A percentile compares a stretch with the other conserved stretches of the same genome.
Evolutionary conservation across 2,329 filamentous ascomycete species (phyloP).

Genomic region (Colletotrichum liriopes): DNA sequence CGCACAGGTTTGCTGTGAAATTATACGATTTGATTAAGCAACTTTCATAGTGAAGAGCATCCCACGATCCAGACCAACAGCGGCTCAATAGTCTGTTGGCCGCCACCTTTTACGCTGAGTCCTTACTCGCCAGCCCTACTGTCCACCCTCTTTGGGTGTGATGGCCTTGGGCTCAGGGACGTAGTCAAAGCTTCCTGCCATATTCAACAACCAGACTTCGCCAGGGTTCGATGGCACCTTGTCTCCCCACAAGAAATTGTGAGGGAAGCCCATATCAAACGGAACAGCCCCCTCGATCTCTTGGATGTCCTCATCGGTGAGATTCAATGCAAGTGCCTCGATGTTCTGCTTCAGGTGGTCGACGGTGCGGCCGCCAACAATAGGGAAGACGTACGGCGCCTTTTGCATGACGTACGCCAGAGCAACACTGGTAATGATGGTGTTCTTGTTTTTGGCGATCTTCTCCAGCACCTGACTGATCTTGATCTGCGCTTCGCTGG

Average conservation of each 20-base stretch:
- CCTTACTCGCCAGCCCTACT: constrained; percentile 58
- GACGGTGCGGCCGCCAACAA: constrained; percentile 79
- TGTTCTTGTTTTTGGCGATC: constrained; percentile 63
- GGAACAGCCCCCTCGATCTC: constrained; percentile 74
- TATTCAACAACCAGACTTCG: constrained; percentile 61
- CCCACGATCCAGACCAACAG: background rate
- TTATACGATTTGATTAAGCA: background rate
- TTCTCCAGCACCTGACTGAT: constrained; percentile 63
- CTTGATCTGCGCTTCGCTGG: constrained; percentile 68
- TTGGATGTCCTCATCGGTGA: constrained; percentile 74
- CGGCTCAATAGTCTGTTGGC: constrained; percentile 35
- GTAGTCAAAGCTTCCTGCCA: constrained; percentile 68
- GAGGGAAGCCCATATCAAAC: constrained; percentile 79
- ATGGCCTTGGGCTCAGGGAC: constrained; percentile 62
- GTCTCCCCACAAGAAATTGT: constrained; percentile 68
- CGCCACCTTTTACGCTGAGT: constrained; percentile 53
- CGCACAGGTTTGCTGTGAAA: background rate
- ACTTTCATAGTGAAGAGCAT: too few relatives aligned
- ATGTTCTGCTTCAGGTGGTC: constrained; percentile 81
- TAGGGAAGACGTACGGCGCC: constrained; percentile 80
- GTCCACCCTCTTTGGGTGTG: constrained; percentile 55
- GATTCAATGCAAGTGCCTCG: constrained; percentile 73
- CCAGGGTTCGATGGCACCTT: constrained; percentile 55
- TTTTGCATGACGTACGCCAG: constrained; percentile 83
- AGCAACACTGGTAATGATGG: constrained; percentile 66